Percentiles rank a stretch among this genome's conserved stretches.
Evolutionary conservation across 192 early-diverging fungal species (phyloP).

Genomic region (Umbelopsis sp.): DNA sequence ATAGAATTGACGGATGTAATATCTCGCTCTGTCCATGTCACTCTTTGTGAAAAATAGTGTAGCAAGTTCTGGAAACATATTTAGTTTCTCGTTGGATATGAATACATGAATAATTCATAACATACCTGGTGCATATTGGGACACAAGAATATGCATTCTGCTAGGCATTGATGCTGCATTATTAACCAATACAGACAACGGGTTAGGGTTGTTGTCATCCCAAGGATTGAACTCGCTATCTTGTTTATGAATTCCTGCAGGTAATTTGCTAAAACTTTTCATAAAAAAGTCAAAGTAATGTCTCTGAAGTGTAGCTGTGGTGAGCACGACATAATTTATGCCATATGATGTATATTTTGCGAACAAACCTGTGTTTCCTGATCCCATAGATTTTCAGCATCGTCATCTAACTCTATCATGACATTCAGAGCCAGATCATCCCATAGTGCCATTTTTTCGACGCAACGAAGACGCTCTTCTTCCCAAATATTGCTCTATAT

Average conservation of each 20-base stretch:
- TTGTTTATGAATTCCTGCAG: slow-evolving; percentile 38
- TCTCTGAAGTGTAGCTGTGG: slow-evolving; percentile 27
- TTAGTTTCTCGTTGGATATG: background rate
- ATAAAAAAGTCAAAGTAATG: slow-evolving; percentile 61
- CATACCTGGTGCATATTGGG: slow-evolving; percentile 26
- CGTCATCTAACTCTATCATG: slow-evolving; percentile 52
- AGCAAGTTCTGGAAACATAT: slow-evolving; percentile 42
- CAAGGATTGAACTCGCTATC: slow-evolving; percentile 48
- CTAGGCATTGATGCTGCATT: slow-evolving; percentile 35
- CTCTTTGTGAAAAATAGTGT: slow-evolving; percentile 40
- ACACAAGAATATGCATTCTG: slow-evolving; percentile 24
- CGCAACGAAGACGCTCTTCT: slow-evolving; percentile 59
- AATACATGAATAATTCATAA: background rate
- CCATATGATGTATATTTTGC: background rate
- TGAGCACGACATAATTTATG: background rate
- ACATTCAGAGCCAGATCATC: slow-evolving; percentile 56
- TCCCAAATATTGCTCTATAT: slow-evolving; percentile 49
- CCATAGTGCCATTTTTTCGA: slow-evolving; percentile 67
- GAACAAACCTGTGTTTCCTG: slow-evolving; percentile 37
- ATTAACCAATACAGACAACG: slow-evolving; percentile 55
- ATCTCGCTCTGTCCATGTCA: slow-evolving; percentile 47
- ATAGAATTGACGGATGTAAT: slow-evolving; percentile 49
- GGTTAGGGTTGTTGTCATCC: slow-evolving; percentile 54
- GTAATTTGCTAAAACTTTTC: slow-evolving; percentile 52
- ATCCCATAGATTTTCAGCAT: slow-evolving; percentile 58